phyloP scores from a whole-genome alignment of 306 rosid genomes.

The Albizia julibrissin region DNA sequence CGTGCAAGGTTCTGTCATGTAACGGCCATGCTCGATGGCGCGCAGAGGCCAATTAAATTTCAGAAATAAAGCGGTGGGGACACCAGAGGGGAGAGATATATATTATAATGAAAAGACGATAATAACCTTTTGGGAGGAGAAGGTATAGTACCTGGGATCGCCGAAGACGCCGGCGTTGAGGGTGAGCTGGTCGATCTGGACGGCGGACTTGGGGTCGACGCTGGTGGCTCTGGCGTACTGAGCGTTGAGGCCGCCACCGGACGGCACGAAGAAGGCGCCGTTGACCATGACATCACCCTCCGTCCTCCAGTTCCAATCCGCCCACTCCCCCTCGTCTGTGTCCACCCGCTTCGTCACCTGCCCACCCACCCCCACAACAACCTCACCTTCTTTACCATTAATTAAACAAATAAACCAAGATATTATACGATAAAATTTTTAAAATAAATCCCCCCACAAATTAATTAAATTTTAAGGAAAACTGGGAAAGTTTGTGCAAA shows the following conservation, averaged over 20 bases:
- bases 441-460: too few relatives aligned
- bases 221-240: constrained; percentile 75
- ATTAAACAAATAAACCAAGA: too few relatives aligned
- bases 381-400: neutral
- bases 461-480: too few relatives aligned
- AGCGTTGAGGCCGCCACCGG: constrained; percentile 55
- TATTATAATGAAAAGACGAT: neutral
- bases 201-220: constrained; percentile 76
- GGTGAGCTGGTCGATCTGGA: constrained; percentile 77
- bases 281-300: constrained; percentile 93
- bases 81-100: neutral
- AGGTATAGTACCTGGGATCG: constrained; percentile 64
- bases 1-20: neutral
- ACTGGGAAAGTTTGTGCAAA: too few relatives aligned
- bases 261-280: constrained; percentile 93
- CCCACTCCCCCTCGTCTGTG: constrained; percentile 68
- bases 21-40: neutral
- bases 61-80: neutral
- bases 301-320: constrained; percentile 91
- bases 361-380: neutral
- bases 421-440: too few relatives aligned
- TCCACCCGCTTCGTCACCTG: constrained; percentile 99
- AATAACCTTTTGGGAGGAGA: neutral
- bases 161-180: constrained; percentile 83
- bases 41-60: neutral